Evolutionary conservation across 1,139 yeast species (phyloP).

Genomic region (Blastobotrys illinoisensis): DNA sequence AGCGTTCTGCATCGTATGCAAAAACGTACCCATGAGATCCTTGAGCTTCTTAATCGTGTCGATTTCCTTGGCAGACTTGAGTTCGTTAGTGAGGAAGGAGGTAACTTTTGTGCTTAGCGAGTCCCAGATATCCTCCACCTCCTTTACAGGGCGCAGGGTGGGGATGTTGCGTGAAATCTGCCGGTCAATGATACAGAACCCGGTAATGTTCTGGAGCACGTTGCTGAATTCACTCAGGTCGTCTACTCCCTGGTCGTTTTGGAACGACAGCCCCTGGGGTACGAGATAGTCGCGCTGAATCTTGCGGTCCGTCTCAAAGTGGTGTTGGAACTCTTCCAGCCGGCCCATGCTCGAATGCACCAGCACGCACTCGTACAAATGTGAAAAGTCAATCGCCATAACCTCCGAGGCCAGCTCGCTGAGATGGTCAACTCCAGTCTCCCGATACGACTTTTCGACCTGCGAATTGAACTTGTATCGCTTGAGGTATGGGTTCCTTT

Average conservation of each 20-base stretch:
- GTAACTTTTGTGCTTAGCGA: conserved; percentile 42
- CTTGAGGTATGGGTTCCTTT: conserved; percentile 41
- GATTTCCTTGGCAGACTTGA: conserved; percentile 28
- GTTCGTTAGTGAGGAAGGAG: conserved; percentile 23
- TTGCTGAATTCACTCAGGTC: conserved; percentile 21
- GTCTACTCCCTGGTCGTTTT: conserved; percentile 13
- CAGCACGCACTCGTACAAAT: conserved; percentile 75
- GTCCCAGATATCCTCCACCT: conserved; percentile 77
- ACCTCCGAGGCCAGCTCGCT: conserved; percentile 2
- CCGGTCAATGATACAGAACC: conserved; percentile 74
- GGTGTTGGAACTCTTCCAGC: conserved; percentile 50
- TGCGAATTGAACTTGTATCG: conserved; percentile 78
- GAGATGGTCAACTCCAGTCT: conserved; percentile 40
- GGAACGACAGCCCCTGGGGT: conserved; percentile 37
- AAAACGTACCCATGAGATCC: conserved; percentile 61
- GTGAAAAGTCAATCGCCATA: conserved; percentile 49
- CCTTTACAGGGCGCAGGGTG: conserved; percentile 35
- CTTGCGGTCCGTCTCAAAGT: conserved; percentile 67
- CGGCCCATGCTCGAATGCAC: conserved; percentile 75
- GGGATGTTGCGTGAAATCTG: conserved; percentile 53
- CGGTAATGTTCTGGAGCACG: conserved; percentile 54
- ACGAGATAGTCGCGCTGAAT: conserved; percentile 70
- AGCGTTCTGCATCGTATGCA: conserved; percentile 72
- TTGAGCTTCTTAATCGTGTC: conserved; percentile 44
- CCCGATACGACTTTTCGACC: conserved; percentile 69